Evolutionary conservation across 1,139 yeast genomes (phyloP), one percentile per base, ranked within the genome.

Genomic region (Kazachstania sp.): DNA sequence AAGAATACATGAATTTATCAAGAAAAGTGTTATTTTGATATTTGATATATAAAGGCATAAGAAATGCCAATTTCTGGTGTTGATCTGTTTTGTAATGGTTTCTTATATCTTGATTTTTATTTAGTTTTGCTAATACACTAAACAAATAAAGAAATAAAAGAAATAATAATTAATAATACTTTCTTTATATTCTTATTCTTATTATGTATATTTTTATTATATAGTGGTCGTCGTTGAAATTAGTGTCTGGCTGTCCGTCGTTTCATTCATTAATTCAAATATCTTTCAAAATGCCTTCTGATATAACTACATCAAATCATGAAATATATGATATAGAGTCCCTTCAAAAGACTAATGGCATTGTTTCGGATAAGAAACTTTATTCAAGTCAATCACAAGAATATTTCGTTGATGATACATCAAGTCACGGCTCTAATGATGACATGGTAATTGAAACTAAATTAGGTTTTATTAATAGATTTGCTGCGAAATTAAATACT

Each of bases 401-500:
- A 12, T 45, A 37, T 20, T 44, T 39, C 26, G 16, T 37, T 4
- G 53, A 49, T 19, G 39, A 35, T 12, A 46, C 45, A 2, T 48
- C 53, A 5, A 40, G 39, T 16, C 37, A 37, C 7, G 31, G 32
- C 8, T 49, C 51, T 8, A 50, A 51, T 32, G 53, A 49, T 35
- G 45, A 46, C 7, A 39, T 47, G 1, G 42, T 49, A 8, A 39
- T 49, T 2, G 52, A 51, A 26, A 51, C 59, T 4, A 50, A 50
- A 29, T 46, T 65, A 15, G 51, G 59, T 28, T 55, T 56, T 43
- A 37, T 71, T 37, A 66, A 70, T 54, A 68, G 57, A 49, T 36
- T 71, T 3, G 73, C 71, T 2, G 54, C 63, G 19, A 53, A 57
- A 35, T 53, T 72, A 39, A 67, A 70, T 43, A 75, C 77, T 9